Base-by-base conservation (phyloP, 768 basidiomycete genomes). In the Mycena epipterygia region DNA sequence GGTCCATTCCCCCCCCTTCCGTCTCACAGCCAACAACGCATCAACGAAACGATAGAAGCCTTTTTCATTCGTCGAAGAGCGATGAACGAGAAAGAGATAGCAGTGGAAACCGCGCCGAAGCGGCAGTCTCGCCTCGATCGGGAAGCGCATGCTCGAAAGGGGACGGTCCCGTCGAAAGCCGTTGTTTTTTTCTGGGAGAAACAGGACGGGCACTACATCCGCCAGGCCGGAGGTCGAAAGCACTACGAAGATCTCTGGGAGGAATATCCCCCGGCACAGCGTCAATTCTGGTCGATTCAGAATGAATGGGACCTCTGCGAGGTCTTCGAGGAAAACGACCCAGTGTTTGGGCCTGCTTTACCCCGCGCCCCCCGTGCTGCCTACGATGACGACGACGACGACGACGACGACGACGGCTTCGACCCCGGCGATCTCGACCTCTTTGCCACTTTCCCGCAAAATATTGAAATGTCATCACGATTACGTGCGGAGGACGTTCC, bases 1-100 rank as follows among this genome's bases (percentile, higher is more conserved):
- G 52, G 30, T 30, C 63, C 63, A 7, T 64, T 64, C 41, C 63
- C 63, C 5, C 41, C 51, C 25, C 52, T 41, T 33, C 52, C 51
- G 17, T 1, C 30, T 3, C 21, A 53, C 41, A 55, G 63, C 39
- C 11, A 42, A 16, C 63, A 64, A 19, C 30, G 33, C 29, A 0
- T 21, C 16, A 17, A 33, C 51, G 63, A 64, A 41, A 53, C 63
- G 9, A 64, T 64, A 3, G 23, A 51, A 4, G 48, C 14, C 11
- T 62, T 62, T 25, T 62, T 62, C 35, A 8, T 12, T 27, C 60
- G 33, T 0, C 60, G 60, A 27, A 33, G 33, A 37, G 46, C 9
- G 17, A 3, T 1, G 25, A 46, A 48, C 48, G 2, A 11, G 4
- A 33, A 49, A n/a, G 13, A 21, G 14, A 32, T 32, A 11, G 62